Conservation (phyloP, 352 stramenopile species). For the Phytopythium sindhum region DNA sequence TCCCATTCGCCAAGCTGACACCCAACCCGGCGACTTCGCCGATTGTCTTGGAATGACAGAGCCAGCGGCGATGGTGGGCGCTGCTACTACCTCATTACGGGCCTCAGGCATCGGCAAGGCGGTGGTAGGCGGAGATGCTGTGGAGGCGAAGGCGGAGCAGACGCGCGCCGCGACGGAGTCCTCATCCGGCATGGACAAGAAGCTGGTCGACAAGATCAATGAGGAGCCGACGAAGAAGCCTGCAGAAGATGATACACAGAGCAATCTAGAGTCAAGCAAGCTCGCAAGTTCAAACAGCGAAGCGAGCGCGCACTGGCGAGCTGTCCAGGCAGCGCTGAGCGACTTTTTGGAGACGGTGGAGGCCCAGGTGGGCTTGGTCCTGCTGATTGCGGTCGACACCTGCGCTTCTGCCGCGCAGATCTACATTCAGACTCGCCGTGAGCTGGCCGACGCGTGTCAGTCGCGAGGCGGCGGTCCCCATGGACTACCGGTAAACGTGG, state of each 20-base stretch:
- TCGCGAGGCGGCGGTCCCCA: conserved; percentile 6
- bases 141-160: conserved; percentile 2
- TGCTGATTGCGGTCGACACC: conserved; percentile 52
- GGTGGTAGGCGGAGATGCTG: background rate
- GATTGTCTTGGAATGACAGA: background rate
- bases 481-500: background rate
- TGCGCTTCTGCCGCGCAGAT: conserved; percentile 30
- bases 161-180: conserved; percentile 2
- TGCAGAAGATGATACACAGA: background rate
- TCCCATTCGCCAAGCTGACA: no score
- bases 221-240: background rate
- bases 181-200: background rate
- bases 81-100: no score
- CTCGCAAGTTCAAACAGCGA: background rate
- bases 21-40: background rate
- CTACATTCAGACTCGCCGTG: conserved; percentile 29
- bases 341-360: conserved; percentile 54
- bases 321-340: conserved; percentile 13
- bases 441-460: conserved; percentile 19
- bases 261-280: background rate
- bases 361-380: conserved; percentile 41
- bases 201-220: background rate
- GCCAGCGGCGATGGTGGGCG: background rate
- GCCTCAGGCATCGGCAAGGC: background rate
- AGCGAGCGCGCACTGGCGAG: background rate